Evolutionary conservation across 257 asterid genomes (phyloP), one percentile per base, ranked within the genome.

Genomic region (Ehretia macrophylla): DNA sequence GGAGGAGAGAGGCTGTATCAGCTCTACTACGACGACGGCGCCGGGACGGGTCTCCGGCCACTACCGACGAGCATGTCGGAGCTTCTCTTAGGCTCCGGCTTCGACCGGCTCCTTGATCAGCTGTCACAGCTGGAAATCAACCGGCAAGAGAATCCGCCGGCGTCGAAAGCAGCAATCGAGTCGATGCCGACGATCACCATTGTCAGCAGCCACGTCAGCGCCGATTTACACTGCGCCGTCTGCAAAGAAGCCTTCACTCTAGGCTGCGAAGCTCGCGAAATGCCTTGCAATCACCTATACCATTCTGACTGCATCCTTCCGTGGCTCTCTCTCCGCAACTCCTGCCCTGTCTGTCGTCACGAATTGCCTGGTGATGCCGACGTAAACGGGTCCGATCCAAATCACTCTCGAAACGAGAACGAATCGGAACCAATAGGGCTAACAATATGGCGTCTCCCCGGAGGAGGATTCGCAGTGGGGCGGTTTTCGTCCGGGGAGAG

Each of bases 11-110:
- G 71, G 4, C 52, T 63, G 53, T 66, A 48, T 16, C 65, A 66
- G 65, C 49, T 66, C 53, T 66, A 66, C 37, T 66, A 66, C 51
- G 71, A 66, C 23, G 71, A 66, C 22, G 71, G 71, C 5, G 65
- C 71, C n/a, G 71, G 71, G 13, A 22, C 60, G 0, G 71, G 71
- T 17, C 22, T 66, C 65, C 44, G 71, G 14, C 71, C 65, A 4
- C 18, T 66, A 18, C 71, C 71, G 9, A 59, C 64, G 10, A 66
- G 59, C 35, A 66, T 66, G 71, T 66, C 71, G 19, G 71, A 66
- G 65, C 35, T 66, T 27, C 47, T 66, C 20, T 50, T 60, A 1
- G 71, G 71, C 13, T 59, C 65, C 17, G 71, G 71, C 17, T 66
- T 66, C n/a, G 65, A 66, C 27, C 45, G 71, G 32, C 71, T 66